Base-by-base conservation (phyloP, 2,329 filamentous ascomycete species). In the Amylocarpus encephaloides region DNA sequence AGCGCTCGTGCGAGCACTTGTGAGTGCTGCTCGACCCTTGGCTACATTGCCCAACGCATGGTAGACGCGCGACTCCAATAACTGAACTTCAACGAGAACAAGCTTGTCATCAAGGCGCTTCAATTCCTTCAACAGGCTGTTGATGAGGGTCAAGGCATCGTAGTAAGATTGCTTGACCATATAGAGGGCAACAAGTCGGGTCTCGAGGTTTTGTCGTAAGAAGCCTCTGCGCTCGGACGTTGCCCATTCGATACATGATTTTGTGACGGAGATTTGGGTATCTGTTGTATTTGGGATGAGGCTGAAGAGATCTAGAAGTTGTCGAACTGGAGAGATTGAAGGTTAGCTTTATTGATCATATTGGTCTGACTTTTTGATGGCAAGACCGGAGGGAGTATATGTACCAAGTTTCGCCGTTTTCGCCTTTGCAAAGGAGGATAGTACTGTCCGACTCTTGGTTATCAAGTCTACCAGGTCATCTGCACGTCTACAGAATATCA, bases 191-290 rank as follows among this genome's bases (percentile, higher is more conserved):
- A 98, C 93, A 51, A 98, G 85, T 57, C 93, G 87, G 51, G 92
- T 95, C 77, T 98, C 90, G 66, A 98, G 88, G 71, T 95, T 95
- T 75, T 98, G 93, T 61, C 93, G 90, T 62, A 98, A 82, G 78
- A 98, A 98, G 53, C 89, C 88, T 66, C 93, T 86, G 63, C 91
- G 87, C 75, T 97, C 90, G 46, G 88, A 87, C 48, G 92, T 88
- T 43, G 93, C 93, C 93, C 93, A 98, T 74, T 97, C 92, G 82
- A 98, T 98, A 75, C 90, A 97, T 72, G 93, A 95, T 73, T 95
- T 95, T 66, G 93, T 98, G 64, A 96, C 89, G 68, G 84, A 75
- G 69, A 95, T 90, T 74, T 98, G 93, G 67, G 85, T 88, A 68
- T 98, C 93, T 75, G 86, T 86, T 62, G 89, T 93, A 72, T 96